Conservation (phyloP, 441 rosid genomes). For the Rhodomyrtus psidioides region DNA sequence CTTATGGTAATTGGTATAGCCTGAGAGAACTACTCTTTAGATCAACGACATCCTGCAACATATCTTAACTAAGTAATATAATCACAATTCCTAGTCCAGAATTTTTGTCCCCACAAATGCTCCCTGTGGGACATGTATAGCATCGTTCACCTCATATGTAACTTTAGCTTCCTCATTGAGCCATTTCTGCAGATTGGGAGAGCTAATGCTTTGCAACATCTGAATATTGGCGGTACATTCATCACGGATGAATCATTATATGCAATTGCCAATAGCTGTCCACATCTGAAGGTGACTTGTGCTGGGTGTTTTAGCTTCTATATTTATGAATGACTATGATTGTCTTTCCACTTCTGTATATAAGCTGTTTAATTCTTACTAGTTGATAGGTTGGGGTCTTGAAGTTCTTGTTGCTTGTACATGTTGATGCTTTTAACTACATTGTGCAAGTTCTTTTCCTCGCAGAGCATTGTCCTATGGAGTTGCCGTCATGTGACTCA, state of each 20-base stretch:
- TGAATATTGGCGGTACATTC: slow-evolving; percentile 85
- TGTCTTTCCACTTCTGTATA: not conserved
- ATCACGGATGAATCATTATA: slow-evolving; percentile 70
- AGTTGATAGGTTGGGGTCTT: not conserved
- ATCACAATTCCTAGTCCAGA: not conserved
- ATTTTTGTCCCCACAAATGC: not conserved
- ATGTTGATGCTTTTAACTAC: not conserved
- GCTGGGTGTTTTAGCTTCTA: not conserved
- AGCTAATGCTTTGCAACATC: slow-evolving; percentile 64
- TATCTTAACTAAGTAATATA: not conserved
- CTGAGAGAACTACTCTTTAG: not conserved
- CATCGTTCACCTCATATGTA: not conserved
- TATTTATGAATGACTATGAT: not conserved
- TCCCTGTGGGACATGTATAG: not conserved
- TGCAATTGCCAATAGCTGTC: slow-evolving; percentile 70
- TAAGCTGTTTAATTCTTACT: not conserved
- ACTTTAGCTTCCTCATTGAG: not conserved
- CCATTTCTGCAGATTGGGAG: slow-evolving; percentile 39
- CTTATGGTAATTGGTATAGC: not conserved
- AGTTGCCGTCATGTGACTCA: slow-evolving; percentile 85
- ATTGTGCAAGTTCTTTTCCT: not conserved
- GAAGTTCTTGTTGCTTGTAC: not conserved
- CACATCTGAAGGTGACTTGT: slow-evolving; percentile 50
- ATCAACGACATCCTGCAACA: not conserved
- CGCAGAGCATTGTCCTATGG: slow-evolving; percentile 70